Evolutionary conservation across 768 basidiomycete genomes (phyloP), one percentile per base, ranked within the genome.

Genomic region (Leccinum aurantiacum): DNA sequence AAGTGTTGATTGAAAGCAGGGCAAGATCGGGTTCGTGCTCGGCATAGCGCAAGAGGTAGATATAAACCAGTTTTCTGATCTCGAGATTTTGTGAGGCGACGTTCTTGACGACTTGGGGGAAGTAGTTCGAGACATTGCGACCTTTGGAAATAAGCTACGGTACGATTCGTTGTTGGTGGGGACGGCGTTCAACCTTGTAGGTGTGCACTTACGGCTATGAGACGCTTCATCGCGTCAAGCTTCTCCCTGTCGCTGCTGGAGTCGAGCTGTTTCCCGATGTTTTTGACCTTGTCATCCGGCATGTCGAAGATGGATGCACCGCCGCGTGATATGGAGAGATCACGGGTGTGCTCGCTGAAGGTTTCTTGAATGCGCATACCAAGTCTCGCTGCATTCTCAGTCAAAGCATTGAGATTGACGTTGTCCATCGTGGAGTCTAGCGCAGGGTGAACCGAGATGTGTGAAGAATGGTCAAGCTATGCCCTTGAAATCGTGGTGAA

Each of bases 71-170:
- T 76, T 98, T 98, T 60, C 96, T 87, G 67, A 96, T 89, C 74
- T 97, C 94, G 53, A 98, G 85, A 69, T 93, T 92, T 57, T 87
- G 85, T 3, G 94, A 91, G 2, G 93, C 93, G 44, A 98, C 96
- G 67, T 95, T 95, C 79, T 95, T 98, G 67, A 98, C 95, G 27
- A 99, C 97, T 69, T 91, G 91, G 5, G 97, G 91, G 69, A 98
- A 98, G 82, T 94, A 95, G 61, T 89, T 85, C 25, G 95, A 89
- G 63, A 97, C 92, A 65, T 93, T 89, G 56, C 92, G 88, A 53
- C 89, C 88, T 78, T 96, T 95, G 41, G 92, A 94, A 57, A 96
- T 95, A 74, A 96, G 84, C 93, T 95, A 69, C 59, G 57, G 44
- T 38, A 56, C 55, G 58, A 54, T 38, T 35, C 15, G 24, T 31